A percentile compares a stretch with the other conserved stretches of the same genome.
Evolutionary conservation across 495 filamentous ascomycete species (phyloP).

Genomic region (Daldinia childiae): DNA sequence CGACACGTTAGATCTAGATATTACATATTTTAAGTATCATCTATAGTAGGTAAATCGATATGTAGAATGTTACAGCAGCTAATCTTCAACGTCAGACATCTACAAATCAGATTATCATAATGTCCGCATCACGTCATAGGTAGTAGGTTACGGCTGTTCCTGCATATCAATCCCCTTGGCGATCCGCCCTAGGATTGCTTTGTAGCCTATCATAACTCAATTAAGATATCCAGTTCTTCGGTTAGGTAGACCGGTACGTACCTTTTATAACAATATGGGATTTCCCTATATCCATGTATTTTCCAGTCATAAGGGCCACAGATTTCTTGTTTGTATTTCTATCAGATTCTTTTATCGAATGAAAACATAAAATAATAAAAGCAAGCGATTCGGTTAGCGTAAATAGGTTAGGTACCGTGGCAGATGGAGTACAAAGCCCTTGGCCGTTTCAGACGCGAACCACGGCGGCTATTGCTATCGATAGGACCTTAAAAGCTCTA

Average conservation of each 20-base stretch:
- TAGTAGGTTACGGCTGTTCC: constrained; percentile 23
- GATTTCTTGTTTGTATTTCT: not conserved
- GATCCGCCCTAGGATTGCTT: not conserved
- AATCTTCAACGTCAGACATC: not conserved
- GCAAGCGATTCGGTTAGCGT: not conserved
- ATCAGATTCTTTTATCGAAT: not conserved
- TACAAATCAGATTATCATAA: not conserved
- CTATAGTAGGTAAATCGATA: not conserved
- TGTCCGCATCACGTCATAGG: constrained; percentile 22
- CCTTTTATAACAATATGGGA: not conserved
- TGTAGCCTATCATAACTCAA: not conserved
- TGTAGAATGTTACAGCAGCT: not conserved
- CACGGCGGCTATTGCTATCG: constrained; percentile 23
- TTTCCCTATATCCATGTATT: not conserved
- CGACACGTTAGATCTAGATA: not conserved
- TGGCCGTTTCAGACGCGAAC: constrained; percentile 12
- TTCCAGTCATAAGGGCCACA: not conserved
- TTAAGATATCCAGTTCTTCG: not conserved
- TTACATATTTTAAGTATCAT: not conserved
- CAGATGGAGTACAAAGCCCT: constrained; percentile 5
- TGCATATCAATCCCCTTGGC: constrained; percentile 20
- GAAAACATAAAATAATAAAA: not conserved
- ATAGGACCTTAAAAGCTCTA: constrained; percentile 4
- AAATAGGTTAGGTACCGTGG: not conserved
- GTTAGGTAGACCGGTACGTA: not conserved